Evolutionary conservation across 2,329 filamentous ascomycete species (phyloP), one percentile per base, ranked within the genome.

Genomic region (Conoideocrella luteorostrata): DNA sequence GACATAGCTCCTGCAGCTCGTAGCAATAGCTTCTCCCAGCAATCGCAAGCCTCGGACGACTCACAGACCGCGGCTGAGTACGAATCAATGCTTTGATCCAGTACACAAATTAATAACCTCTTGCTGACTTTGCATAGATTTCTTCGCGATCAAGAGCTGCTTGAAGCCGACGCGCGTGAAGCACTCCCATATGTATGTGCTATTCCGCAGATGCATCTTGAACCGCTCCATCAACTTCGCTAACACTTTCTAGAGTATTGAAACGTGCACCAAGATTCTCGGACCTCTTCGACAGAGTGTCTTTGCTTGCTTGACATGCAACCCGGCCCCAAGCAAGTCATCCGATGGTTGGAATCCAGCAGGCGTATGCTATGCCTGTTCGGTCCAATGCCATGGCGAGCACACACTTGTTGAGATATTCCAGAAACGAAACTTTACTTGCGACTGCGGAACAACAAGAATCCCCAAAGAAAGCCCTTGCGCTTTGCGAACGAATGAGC

Each of bases 371-470:
- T 98, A 98, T 58, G 87, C 90, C 18, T 98, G 93, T 69, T 96
- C 91, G 6, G 88, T 98, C 47, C 86, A 91, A 55, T 98, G 93
- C 61, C 93, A 98, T 58, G 91, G 93, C 53, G 90, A 97, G 58
- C 93, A 98, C 62, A 86, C 78, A 2, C 80, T 98, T 21, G 93
- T 97, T 39, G 93, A 98, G 67, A 84, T 98, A 17, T 98, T 98
- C 69, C 84, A 80, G 60, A 97, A 96, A 70, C 83, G 94, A 57
- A 84, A 95, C 65, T 97, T 98, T 58, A 87, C 87, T 32, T 98
- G 93, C 68, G 93, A 98, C 63, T 98, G 93, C 57, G 93, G 93
- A 21, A 96, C 90, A 0, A 88, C 83, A 35, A 82, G 91, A 41
- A 74, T 95, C 21, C 78, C 82, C 0, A 68, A 75, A 1, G 80